These are phyloP conservation scores for Rostrohypoxylon terebratum DNA, from an alignment of 495 filamentous ascomycete species.

Conservation along the genomic window DNA sequence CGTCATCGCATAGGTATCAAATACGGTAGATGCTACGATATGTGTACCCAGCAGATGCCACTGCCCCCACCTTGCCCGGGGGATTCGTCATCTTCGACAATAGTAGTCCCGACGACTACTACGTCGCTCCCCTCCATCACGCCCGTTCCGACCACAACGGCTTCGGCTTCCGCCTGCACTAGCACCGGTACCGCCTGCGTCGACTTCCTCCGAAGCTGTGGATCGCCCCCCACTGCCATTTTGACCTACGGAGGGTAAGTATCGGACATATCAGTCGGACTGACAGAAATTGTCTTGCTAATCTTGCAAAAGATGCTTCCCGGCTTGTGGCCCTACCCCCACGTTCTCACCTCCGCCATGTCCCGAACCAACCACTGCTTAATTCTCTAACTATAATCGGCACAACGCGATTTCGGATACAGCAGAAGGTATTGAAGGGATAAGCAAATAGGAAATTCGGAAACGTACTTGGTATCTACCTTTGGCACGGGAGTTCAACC, in stretches of 20 bases:
- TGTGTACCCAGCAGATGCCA: constrained; percentile 31
- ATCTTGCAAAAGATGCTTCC: constrained; percentile 40
- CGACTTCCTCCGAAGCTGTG: constrained; percentile 41
- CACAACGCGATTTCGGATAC: neutral
- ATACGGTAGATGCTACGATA: constrained; percentile 37
- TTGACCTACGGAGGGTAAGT: constrained; percentile 47
- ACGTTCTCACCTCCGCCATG: constrained; percentile 45
- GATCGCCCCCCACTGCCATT: constrained; percentile 44
- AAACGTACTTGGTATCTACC: too few relatives aligned
- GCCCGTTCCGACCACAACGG: constrained; percentile 1
- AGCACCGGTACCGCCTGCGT: constrained; percentile 44
- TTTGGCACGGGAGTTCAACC: too few relatives aligned
- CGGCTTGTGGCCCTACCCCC: constrained; percentile 38
- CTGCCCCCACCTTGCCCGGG: constrained; percentile 33
- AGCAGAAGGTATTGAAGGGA: neutral
- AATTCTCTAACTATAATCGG: neutral
- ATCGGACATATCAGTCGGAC: neutral
- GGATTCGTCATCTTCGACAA: neutral
- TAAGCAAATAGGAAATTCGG: neutral
- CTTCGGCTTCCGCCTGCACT: constrained; percentile 29
- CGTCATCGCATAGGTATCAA: constrained; percentile 29
- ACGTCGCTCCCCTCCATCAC: neutral
- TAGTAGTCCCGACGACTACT: neutral
- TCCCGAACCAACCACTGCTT: constrained; percentile 14
- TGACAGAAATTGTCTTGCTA: neutral